These are phyloP conservation scores for Hibiscus syriacus DNA, from an alignment of 345 rosid species.

Conservation along the genomic window DNA sequence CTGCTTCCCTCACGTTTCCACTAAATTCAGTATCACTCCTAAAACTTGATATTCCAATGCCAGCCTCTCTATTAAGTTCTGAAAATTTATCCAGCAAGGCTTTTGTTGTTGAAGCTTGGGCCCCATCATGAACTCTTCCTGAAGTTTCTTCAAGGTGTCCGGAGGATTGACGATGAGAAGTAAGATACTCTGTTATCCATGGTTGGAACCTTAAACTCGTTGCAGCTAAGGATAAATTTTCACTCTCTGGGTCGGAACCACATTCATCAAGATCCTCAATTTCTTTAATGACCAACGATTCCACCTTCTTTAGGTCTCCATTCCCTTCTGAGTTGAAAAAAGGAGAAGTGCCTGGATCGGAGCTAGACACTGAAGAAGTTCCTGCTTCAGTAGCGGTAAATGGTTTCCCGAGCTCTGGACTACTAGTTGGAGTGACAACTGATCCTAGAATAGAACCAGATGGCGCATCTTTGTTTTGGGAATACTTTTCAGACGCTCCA, in stretches of 20 bases:
- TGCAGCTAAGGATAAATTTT: slow-evolving; percentile 63
- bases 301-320: slow-evolving; percentile 62
- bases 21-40: slow-evolving; percentile 54
- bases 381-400: slow-evolving; percentile 93
- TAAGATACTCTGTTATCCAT: slow-evolving; percentile 64
- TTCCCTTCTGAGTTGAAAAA: slow-evolving; percentile 50
- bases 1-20: slow-evolving; percentile 79
- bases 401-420: slow-evolving; percentile 96
- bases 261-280: slow-evolving; percentile 46
- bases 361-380: slow-evolving; percentile 92
- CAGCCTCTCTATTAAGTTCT: slow-evolving; percentile 52
- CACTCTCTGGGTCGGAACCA: slow-evolving; percentile 77
- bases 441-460: slow-evolving; percentile 55
- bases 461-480: slow-evolving; percentile 34
- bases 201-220: slow-evolving; percentile 82
- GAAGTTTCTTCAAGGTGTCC: slow-evolving; percentile 42
- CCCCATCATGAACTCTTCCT: slow-evolving; percentile 31
- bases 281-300: slow-evolving; percentile 48
- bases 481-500: slow-evolving; percentile 39
- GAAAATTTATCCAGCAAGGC: slow-evolving; percentile 60
- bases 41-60: slow-evolving; percentile 39
- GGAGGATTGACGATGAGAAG: slow-evolving; percentile 43
- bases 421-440: slow-evolving; percentile 79
- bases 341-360: slow-evolving; percentile 91
- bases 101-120: slow-evolving; percentile 44